Percentiles rank a stretch among this genome's conserved stretches.
These are phyloP conservation scores for Aureobasidium vineae DNA, from an alignment of 2,329 filamentous ascomycete genomes.

Conservation along the genomic window DNA sequence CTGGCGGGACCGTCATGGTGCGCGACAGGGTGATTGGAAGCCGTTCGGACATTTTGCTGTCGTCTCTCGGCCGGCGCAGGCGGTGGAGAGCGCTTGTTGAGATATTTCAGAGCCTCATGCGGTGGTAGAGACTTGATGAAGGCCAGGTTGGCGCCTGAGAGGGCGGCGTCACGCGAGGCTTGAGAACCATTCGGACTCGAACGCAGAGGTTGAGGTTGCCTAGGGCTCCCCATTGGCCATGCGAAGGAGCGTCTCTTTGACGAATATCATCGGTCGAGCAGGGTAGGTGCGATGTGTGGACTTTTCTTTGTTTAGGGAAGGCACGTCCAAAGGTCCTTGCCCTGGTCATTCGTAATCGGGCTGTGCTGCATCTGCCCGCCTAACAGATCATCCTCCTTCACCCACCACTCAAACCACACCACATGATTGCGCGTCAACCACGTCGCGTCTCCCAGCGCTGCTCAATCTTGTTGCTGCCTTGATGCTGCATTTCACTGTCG, in stretches of 20 bases:
- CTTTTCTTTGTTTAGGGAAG: slow-evolving; percentile 8
- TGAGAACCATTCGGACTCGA: slow-evolving; percentile 26
- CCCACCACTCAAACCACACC: neutral
- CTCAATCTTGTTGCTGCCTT: neutral
- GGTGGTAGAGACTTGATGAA: slow-evolving; percentile 45
- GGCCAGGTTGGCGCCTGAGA: slow-evolving; percentile 50
- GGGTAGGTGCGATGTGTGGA: neutral
- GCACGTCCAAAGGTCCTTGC: neutral
- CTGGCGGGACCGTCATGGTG: slow-evolving; percentile 1
- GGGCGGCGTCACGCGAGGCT: slow-evolving; percentile 41
- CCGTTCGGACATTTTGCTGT: neutral
- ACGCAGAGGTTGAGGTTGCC: slow-evolving; percentile 21
- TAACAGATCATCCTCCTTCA: neutral
- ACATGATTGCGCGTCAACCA: slow-evolving; percentile 8
- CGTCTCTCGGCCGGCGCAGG: neutral
- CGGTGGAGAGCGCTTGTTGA: slow-evolving; percentile 18
- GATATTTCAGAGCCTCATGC: slow-evolving; percentile 20
- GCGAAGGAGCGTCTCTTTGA: neutral
- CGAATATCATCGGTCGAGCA: neutral
- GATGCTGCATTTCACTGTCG: neutral
- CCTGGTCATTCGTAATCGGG: neutral
- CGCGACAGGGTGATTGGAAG: neutral
- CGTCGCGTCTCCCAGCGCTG: neutral
- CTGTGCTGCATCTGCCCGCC: neutral
- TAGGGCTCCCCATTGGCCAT: slow-evolving; percentile 25